phyloP scores from a whole-genome alignment of 2,329 filamentous ascomycete species.

The Chaetomiaceae sp. region DNA sequence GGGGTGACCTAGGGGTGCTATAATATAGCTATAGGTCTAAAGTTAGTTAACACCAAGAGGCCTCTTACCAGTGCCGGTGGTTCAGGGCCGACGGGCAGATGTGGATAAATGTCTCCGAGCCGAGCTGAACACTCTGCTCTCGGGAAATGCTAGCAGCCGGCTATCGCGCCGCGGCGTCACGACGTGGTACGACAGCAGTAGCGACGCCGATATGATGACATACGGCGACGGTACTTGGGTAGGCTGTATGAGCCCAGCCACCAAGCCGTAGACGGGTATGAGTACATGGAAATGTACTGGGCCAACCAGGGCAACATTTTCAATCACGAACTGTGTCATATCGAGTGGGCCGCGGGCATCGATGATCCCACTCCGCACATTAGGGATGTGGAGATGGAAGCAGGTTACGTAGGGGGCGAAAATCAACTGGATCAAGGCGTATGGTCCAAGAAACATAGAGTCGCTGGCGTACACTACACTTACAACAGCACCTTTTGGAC shows the following conservation, averaged over 20 bases:
- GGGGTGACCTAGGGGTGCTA: too few relatives aligned
- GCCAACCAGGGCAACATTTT: neutral
- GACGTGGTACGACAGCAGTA: neutral
- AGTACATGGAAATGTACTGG: neutral
- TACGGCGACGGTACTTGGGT: neutral
- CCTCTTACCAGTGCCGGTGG: too few relatives aligned
- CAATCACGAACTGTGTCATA: neutral
- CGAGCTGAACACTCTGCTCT: neutral
- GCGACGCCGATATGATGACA: neutral
- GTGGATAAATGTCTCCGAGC: too few relatives aligned
- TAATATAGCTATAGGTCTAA: too few relatives aligned
- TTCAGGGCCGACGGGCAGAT: too few relatives aligned
- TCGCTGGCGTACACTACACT: too few relatives aligned
- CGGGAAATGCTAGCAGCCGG: neutral
- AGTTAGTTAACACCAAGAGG: too few relatives aligned
- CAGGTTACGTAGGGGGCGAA: too few relatives aligned
- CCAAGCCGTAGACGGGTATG: neutral
- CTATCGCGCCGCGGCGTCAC: neutral
- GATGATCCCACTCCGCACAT: neutral
- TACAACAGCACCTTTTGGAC: too few relatives aligned
- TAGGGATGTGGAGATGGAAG: neutral
- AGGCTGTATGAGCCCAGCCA: neutral
- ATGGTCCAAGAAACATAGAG: too few relatives aligned
- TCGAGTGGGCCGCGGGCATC: neutral
- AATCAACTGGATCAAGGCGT: too few relatives aligned